Percentiles rank a stretch among this genome's conserved stretches.
These are phyloP conservation scores for Urochloa ruziziensis DNA, from an alignment of 176 grass and related monocot genomes.

Conservation along the genomic window DNA sequence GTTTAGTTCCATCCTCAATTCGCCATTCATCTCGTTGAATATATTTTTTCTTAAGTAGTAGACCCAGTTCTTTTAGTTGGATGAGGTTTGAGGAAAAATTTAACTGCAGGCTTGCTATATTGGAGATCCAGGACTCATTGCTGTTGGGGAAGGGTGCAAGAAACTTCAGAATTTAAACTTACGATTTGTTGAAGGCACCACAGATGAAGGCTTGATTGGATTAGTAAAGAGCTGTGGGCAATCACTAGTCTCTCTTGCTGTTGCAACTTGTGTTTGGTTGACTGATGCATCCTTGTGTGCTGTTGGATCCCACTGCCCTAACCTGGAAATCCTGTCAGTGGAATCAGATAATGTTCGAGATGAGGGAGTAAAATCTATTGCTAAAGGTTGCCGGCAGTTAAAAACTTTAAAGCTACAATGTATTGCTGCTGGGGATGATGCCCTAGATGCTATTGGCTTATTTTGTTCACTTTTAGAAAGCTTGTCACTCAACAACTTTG, in stretches of 20 bases:
- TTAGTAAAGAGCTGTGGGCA: slow-evolving; percentile 55
- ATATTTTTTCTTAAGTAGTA: not conserved
- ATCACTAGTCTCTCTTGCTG: slow-evolving; percentile 53
- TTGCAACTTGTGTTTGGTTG: slow-evolving; percentile 68
- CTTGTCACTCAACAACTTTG: slow-evolving; percentile 69
- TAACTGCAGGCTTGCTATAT: slow-evolving; percentile 77
- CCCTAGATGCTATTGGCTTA: slow-evolving; percentile 69
- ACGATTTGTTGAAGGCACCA: slow-evolving; percentile 61
- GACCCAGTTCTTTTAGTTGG: not conserved
- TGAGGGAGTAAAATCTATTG: slow-evolving; percentile 61
- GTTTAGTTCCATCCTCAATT: not conserved
- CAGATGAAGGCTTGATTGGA: slow-evolving; percentile 76
- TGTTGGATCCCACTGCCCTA: slow-evolving; percentile 74
- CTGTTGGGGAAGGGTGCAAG: slow-evolving; percentile 71
- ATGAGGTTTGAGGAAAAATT: not conserved
- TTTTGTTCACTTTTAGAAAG: slow-evolving; percentile 76
- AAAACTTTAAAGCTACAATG: slow-evolving; percentile 84
- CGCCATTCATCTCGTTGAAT: not conserved
- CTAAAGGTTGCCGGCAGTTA: slow-evolving; percentile 64
- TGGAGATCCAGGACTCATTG: slow-evolving; percentile 84
- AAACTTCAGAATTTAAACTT: slow-evolving; percentile 66
- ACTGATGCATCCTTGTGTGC: slow-evolving; percentile 77
- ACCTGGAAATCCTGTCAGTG: slow-evolving; percentile 57
- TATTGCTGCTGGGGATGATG: slow-evolving; percentile 58
- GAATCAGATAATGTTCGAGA: slow-evolving; percentile 61